Evolutionary conservation across 2,329 filamentous ascomycete species (phyloP), one percentile per base, ranked within the genome.

Genomic region (Epichloe festucae): DNA sequence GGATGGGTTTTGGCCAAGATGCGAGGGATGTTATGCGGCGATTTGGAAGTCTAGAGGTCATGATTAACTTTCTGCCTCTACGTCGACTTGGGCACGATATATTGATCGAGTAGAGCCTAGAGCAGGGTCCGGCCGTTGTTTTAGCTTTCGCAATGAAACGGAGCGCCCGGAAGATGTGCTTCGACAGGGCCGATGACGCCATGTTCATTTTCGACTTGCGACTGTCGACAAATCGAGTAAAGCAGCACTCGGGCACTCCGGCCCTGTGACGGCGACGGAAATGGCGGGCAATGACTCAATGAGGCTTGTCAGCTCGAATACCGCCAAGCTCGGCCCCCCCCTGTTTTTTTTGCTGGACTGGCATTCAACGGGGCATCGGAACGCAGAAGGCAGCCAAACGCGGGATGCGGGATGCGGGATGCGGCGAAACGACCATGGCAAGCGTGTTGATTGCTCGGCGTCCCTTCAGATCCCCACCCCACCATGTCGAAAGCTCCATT

Each of bases 1-100:
- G 65, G 21, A 67, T 67, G 65, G 62, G 61, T 6, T 67, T 67
- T 44, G 55, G 58, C 0, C 61, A 64, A 45, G 65, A 67, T 38
- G 53, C 58, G 4, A 67, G 60, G 55, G 65, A 67, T 15, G 62
- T 67, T 19, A 50, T 64, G 23, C 59, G 55, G 38, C 50, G 61
- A 5, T 67, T 62, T 42, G 63, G 62, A 1, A 53, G 58, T 11
- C 48, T 67, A 45, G 64, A 67, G 40, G 63, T 53, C 27, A 57
- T 67, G 59, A 58, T 67, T 1, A 62, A 61, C 21, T 59, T 61
- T 34, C 43, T 67, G 45, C 65, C 65, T 15, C 52, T 67, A 42
- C 57, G 65, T 41, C 59, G 64, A 4, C 50, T 67, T 8, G 65
- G 64, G 5, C 55, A 62, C 44, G 63, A 67, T 43, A 60, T 67